phyloP scores from a whole-genome alignment of 345 rosid species.

The Eucalyptus melliodora region DNA sequence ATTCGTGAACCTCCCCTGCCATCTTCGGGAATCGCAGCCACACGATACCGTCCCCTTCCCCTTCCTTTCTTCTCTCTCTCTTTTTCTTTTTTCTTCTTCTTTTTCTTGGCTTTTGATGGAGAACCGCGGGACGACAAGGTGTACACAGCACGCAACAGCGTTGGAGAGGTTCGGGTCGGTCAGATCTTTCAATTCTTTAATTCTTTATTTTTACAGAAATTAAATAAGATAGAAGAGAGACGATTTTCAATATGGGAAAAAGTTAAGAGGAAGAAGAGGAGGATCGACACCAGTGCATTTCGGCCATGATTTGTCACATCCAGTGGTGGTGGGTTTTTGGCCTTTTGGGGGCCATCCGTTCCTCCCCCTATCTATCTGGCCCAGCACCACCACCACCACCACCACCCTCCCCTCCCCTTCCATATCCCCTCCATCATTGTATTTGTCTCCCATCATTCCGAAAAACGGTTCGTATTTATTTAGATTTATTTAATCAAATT shows the following conservation, averaged over 20 bases:
- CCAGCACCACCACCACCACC: not conserved
- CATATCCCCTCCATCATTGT: not conserved
- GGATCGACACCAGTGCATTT: not conserved
- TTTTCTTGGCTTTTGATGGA: not conserved
- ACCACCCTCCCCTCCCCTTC: not conserved
- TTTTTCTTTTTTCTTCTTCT: rapidly evolving
- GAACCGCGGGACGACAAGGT: not conserved
- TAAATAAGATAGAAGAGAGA: not conserved
- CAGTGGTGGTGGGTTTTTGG: not conserved
- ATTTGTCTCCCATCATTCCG: not conserved
- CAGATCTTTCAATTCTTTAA: not conserved
- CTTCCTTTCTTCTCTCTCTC: rapidly evolving
- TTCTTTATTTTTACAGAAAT: not conserved
- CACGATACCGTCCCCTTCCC: not conserved
- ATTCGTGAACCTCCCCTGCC: not conserved
- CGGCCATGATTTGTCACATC: not conserved
- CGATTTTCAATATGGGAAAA: not conserved
- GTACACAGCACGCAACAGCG: not conserved
- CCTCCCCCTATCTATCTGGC: not conserved
- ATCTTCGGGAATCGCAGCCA: not conserved
- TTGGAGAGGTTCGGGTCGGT: not conserved
- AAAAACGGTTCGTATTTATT: not conserved
- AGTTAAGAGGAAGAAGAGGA: rapidly evolving
- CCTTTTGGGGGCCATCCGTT: not conserved
- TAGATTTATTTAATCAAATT: not conserved